Evolutionary conservation across 1,284 basidiomycete genomes (phyloP), one percentile per base, ranked within the genome.

Genomic region (Ceratobasidium sp.): DNA sequence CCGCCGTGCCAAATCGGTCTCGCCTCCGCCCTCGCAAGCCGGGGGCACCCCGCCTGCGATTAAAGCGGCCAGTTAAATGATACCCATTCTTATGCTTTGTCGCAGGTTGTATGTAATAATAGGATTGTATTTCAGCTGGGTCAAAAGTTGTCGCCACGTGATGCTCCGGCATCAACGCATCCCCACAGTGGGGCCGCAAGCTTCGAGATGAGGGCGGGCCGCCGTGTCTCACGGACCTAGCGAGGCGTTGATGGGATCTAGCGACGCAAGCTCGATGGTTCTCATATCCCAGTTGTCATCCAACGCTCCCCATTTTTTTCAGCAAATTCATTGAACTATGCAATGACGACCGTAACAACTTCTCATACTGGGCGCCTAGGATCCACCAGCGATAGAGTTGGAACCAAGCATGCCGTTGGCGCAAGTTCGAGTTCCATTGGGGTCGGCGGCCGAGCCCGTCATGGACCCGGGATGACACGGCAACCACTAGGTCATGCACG

Each of bases 201-300:
- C 34, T 32, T 32, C 10, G 8, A 53, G 34, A 20, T 34, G 60
- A 53, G 62, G 31, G 35, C 20, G 27, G 25, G 35, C 3, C 62
- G 40, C 62, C 25, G 31, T 54, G 60, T 67, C 50, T 54, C 62
- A 54, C 62, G 62, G 62, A 67, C 50, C 50, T 64, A 43, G n/a
- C 20, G 60, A 49, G 47, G 29, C 34, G 34, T 32, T 47, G 47
- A 52, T 13, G 34, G 47, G 38, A 40, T n/a, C 17, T 47, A 43
- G 40, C 42, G 40, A 20, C 22, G 56, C 34, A 40, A 40, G 38
- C 17, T 45, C 10, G 15, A 7, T 20, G 40, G 17, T 22, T 22
- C 40, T n/a, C 35, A 57, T 58, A 31, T 45, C 27, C 56, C 56
- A 15, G n/a, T n/a, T n/a, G 13, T 29, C 29, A 58, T 43, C 29